Percentiles rank a stretch among this genome's conserved stretches.
These are phyloP conservation scores for Eimeria nieschulzi DNA, from an alignment of 169 alveolate species.

Conservation along the genomic window DNA sequence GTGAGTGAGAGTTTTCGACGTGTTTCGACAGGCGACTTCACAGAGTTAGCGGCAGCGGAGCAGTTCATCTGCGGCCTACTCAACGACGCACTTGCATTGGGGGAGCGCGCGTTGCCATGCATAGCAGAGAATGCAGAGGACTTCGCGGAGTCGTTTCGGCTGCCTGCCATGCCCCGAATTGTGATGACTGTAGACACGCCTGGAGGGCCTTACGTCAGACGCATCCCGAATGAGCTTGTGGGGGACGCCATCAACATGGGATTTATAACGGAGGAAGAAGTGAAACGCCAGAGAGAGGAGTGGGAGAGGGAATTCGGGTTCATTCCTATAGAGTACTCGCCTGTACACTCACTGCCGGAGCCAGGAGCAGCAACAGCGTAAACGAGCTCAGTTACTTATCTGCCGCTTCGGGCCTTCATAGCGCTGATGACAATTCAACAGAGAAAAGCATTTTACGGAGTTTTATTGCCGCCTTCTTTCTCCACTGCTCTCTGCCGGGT, in stretches of 20 bases:
- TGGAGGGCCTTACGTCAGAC: conserved; percentile 46
- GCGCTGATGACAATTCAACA: no score
- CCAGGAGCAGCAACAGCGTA: background rate
- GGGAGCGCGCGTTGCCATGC: conserved; percentile 43
- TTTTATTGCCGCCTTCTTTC: no score
- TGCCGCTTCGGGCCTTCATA: no score
- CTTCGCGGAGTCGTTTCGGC: background rate
- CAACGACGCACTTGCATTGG: background rate
- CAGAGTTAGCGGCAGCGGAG: background rate
- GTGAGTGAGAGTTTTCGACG: background rate
- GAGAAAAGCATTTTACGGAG: no score
- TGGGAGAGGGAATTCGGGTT: background rate
- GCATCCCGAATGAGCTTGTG: conserved; percentile 34
- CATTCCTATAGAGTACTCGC: background rate
- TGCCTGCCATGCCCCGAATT: background rate
- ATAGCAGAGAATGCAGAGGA: background rate
- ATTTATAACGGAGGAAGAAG: conserved; percentile 24
- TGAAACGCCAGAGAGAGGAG: conserved; percentile 44
- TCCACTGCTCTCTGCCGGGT: no score
- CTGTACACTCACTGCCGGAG: background rate
- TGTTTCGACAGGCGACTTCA: background rate
- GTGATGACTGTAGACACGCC: conserved; percentile 46
- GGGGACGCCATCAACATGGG: conserved; percentile 45
- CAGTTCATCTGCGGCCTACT: conserved; percentile 11
- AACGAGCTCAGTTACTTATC: no score